Base-by-base conservation (phyloP, 179 eudicot species). In the Monotropa hypopitys region DNA sequence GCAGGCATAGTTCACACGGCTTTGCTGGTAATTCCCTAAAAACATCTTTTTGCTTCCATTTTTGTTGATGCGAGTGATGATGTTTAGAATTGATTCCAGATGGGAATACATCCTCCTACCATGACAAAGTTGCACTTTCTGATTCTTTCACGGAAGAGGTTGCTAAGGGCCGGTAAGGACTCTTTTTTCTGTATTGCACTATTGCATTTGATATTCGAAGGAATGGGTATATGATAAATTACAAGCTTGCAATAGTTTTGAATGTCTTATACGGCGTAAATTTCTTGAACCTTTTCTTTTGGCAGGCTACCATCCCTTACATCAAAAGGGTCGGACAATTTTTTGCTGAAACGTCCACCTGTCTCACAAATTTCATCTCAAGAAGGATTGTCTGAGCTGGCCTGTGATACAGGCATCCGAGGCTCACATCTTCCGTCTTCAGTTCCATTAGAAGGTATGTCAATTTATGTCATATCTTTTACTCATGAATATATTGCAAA, bases 331-430 rank as follows among this genome's bases (percentile, higher is more conserved):
- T 82, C 84, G 21, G 91, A 90, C 65, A 89, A 84, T 72, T 78
- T 87, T 61, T 74, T 87, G 84, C 83, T 87, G 78, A 88, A 85
- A 85, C 90, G 89, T 13, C 93, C 89, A 46, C 95, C 89, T 26
- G 88, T 85, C 72, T 79, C 97, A 21, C 83, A 88, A 11, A 85
- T 85, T 71, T 77, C 86, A 47, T 88, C 90, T 70, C 92, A 88
- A 53, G 98, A 89, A n/a, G 90, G 86, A 5, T 75, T 87, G 76
- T 84, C 89, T 78, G 93, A 90, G 76, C 73, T 89, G 46, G 83
- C 81, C 68, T 78, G 84, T 73, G 90, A 88, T 80, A 54, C 86
- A 74, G 79, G 72, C 53, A 68, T 81, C 23, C 84, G 90, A 85
- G 92, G 87, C 59, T 83, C 80, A 77, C 83, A 73, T 73, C 54